phyloP scores from a whole-genome alignment of 306 rosid genomes.

The Morella rubra region DNA sequence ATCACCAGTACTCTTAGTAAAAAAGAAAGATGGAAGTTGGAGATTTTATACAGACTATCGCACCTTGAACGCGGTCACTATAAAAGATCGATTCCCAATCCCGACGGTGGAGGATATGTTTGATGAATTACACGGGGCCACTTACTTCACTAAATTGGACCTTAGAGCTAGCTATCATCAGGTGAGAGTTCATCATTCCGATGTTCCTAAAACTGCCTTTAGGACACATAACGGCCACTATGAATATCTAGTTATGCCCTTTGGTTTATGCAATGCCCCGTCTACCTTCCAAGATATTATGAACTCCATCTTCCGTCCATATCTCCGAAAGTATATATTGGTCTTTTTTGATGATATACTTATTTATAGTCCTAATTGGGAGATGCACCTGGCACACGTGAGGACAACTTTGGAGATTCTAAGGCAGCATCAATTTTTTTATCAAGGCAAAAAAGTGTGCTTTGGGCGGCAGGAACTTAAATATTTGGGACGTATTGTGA shows the following conservation, averaged over 20 bases:
- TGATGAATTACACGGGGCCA: not conserved
- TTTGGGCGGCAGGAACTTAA: slow-evolving; percentile 2
- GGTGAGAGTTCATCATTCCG: not conserved
- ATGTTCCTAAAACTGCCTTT: slow-evolving; percentile 10
- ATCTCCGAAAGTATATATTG: not conserved
- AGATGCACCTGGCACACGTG: not conserved
- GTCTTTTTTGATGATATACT: not conserved
- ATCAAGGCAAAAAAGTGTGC: slow-evolving; percentile 5
- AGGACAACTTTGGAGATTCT: not conserved
- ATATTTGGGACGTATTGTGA: slow-evolving; percentile 5
- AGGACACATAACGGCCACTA: not conserved
- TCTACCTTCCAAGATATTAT: slow-evolving; percentile 4
- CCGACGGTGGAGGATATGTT: not conserved
- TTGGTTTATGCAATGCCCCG: not conserved
- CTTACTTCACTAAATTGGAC: slow-evolving; percentile 12
- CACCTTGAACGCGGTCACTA: not conserved
- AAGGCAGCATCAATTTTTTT: slow-evolving; percentile 1
- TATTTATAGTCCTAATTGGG: not conserved
- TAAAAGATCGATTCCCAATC: not conserved
- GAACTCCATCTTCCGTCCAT: not conserved
- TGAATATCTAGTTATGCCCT: slow-evolving; percentile 2
- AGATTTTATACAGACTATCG: not conserved
- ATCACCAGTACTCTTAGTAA: not conserved
- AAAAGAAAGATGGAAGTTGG: not conserved
- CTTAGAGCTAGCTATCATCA: not conserved